phyloP scores from a whole-genome alignment of 306 rosid species.

The Gastrolobium bilobum region DNA sequence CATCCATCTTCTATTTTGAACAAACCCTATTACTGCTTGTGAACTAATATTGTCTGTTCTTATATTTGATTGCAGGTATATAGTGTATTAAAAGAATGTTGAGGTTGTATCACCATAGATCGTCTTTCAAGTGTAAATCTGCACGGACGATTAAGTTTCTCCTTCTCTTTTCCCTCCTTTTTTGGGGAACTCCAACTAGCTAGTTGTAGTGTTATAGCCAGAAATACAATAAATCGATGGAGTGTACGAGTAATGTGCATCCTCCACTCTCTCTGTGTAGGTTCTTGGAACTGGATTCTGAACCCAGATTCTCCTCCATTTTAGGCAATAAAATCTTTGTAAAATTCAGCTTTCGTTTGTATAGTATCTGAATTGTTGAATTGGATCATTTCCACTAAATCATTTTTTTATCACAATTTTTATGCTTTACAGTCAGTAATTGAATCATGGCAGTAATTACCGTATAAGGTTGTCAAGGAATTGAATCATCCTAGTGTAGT shows the following conservation, averaged over 20 bases:
- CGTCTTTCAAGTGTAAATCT: constrained; percentile 69
- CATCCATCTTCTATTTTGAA: constrained; percentile 9
- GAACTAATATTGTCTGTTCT: constrained; percentile 42
- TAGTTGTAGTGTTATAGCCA: constrained; percentile 50
- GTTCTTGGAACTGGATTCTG: constrained; percentile 31
- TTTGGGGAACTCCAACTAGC: constrained; percentile 48
- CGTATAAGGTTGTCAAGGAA: constrained; percentile 16
- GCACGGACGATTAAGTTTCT: constrained; percentile 53
- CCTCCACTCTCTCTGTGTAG: constrained; percentile 4
- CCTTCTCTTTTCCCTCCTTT: constrained; percentile 32
- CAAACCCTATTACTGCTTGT: constrained; percentile 6
- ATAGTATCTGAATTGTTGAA: constrained; percentile 31
- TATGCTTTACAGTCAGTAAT: background rate
- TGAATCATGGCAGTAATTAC: constrained; percentile 20
- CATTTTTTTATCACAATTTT: background rate
- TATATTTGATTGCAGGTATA: constrained; percentile 62
- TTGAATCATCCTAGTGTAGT: constrained; percentile 29
- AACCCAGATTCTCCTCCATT: constrained; percentile 23
- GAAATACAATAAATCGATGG: constrained; percentile 45
- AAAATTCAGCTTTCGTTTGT: constrained; percentile 36
- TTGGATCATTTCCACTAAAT: constrained; percentile 22
- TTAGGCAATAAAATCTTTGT: constrained; percentile 45
- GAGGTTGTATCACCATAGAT: constrained; percentile 56
- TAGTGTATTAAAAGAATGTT: constrained; percentile 50
- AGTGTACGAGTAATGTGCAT: constrained; percentile 46